Base-by-base conservation (phyloP, 371 early-diverging fungal genomes). In the Mucor sp. region DNA sequence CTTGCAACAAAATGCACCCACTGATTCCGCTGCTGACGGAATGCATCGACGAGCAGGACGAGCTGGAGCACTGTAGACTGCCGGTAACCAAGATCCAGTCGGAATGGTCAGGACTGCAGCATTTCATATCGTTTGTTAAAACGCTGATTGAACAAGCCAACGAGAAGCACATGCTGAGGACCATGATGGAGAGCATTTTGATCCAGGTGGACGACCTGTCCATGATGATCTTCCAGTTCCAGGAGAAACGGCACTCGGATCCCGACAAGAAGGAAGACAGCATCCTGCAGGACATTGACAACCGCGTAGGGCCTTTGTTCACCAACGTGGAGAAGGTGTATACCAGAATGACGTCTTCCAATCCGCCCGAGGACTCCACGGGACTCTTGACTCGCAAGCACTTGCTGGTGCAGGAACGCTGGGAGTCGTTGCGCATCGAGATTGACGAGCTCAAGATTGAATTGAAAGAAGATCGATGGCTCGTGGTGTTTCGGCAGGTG, bases 381-480 rank as follows among this genome's bases (percentile, higher is more conserved):
- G 86, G 76, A 19, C 71, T 63, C 37, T 74, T 85, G 58, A 64
- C 59, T 39, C 75, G 74, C 62, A 84, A 77, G 57, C 74, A 71
- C 71, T 74, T 63, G 12, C 67, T 74, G 62, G 79, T 75, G 14
- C 71, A 70, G 66, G 80, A 78, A 23, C 68, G 77, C 2, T 89
- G 87, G 87, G 84, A 85, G 32, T 67, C 43, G 25, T 50, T 82
- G 43, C 70, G 83, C 9, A 14, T 74, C 1, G 83, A 82, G 41
- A 82, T 82, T 17, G 83, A 82, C 33, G 86, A 83, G 25, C 72
- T 85, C 28, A 89, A 85, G 60, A 70, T 82, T 19, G 89, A 85
- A 23, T 68, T 86, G 4, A 87, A 87, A 58, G 87, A 89, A 62
- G 87, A 87, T 57, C 81, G 79, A 30, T 89, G 89, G 87, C 65